phyloP scores from a whole-genome alignment of 2,329 filamentous ascomycete genomes.

The Venturia oleaginea region DNA sequence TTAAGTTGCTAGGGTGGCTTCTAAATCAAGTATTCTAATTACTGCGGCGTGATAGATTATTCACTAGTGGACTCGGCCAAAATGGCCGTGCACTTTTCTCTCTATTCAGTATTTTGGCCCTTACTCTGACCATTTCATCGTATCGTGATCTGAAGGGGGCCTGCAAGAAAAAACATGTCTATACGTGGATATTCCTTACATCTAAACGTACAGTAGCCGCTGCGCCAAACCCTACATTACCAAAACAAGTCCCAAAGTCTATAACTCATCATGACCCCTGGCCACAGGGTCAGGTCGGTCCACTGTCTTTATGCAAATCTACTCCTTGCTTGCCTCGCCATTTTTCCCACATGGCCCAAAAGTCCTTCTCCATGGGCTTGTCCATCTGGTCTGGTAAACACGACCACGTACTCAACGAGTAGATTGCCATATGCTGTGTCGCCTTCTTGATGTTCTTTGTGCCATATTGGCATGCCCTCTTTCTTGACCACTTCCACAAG shows the following conservation, averaged over 20 bases:
- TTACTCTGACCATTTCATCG: no score
- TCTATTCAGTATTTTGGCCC: no score
- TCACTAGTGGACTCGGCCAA: no score
- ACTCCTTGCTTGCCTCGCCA: conserved; percentile 81
- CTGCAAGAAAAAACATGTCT: not conserved
- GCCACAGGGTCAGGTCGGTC: conserved; percentile 31
- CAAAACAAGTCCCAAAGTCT: not conserved
- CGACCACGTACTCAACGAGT: conserved; percentile 80
- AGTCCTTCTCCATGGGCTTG: conserved; percentile 84
- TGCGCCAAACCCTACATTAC: not conserved
- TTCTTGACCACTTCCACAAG: conserved; percentile 69
- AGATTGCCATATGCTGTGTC: conserved; percentile 67
- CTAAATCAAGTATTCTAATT: no score
- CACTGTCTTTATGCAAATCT: conserved; percentile 64
- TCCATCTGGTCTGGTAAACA: conserved; percentile 95
- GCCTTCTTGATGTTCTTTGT: conserved; percentile 39
- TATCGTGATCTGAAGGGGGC: not conserved
- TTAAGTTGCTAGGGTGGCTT: no score
- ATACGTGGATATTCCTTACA: conserved; percentile 4
- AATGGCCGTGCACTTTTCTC: no score
- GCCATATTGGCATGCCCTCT: conserved; percentile 89
- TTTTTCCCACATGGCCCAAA: conserved; percentile 83
- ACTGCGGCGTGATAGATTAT: no score
- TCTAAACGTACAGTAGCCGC: not conserved
- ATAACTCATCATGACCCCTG: conserved; percentile 7